Conservation (phyloP, 192 early-diverging fungal genomes). For the Coemansia sp. region DNA sequence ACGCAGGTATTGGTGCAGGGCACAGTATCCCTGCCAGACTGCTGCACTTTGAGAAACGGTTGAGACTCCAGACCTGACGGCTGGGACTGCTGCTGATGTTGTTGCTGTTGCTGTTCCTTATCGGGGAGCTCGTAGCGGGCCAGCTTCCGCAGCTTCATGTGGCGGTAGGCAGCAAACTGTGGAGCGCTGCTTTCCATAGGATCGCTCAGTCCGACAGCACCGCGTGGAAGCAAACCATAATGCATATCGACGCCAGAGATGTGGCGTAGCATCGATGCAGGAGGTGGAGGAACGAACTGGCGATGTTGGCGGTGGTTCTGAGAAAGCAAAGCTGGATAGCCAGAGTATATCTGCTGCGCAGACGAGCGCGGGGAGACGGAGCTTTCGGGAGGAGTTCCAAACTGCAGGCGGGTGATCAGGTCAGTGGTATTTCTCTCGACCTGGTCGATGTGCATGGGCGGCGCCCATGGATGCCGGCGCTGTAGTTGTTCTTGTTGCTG, state of each 20-base stretch:
- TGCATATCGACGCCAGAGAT: constrained; percentile 17
- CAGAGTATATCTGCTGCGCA: neutral
- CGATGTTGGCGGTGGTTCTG: constrained; percentile 3
- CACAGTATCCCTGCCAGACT: constrained; percentile 3
- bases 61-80: neutral
- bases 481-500: constrained; percentile 11
- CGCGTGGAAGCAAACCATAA: constrained; percentile 12
- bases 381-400: constrained; percentile 12
- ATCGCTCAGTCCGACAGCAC: constrained; percentile 15
- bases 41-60: neutral
- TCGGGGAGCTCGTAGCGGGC: constrained; percentile 27
- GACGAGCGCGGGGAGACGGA: neutral
- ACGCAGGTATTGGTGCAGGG: neutral
- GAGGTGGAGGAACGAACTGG: constrained; percentile 10
- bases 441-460: constrained; percentile 23
- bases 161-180: constrained; percentile 43
- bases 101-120: neutral
- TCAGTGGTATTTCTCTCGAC: constrained; percentile 34
- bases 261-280: constrained; percentile 14
- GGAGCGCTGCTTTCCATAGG: constrained; percentile 26
- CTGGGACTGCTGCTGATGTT: constrained; percentile 3
- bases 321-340: constrained; percentile 4
- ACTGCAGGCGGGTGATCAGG: constrained; percentile 21
- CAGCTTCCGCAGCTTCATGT: constrained; percentile 34
- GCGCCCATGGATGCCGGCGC: constrained; percentile 6